phyloP scores from a whole-genome alignment of 768 basidiomycete genomes.

The Brasilioporus rufonigricans region DNA sequence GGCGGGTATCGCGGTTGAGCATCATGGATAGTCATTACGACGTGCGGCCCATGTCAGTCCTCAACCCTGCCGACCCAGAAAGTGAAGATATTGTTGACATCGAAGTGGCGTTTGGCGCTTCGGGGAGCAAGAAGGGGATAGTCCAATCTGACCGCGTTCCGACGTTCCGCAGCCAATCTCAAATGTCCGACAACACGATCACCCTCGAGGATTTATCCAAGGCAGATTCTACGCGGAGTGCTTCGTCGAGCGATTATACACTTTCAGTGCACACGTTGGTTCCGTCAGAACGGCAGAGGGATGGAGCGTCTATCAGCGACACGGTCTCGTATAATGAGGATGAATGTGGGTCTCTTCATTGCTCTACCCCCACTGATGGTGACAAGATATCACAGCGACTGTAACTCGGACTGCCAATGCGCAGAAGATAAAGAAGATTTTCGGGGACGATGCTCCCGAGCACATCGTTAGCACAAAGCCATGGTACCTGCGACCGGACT shows the following conservation, averaged over 20 bases:
- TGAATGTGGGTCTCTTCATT: slow-evolving; percentile 19
- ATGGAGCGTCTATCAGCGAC: slow-evolving; percentile 20
- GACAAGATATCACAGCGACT: slow-evolving; percentile 18
- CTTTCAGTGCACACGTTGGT: slow-evolving; percentile 26
- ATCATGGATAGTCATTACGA: slow-evolving; percentile 52
- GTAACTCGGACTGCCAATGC: slow-evolving; percentile 29
- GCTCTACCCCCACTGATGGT: neutral
- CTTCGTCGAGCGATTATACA: slow-evolving; percentile 24
- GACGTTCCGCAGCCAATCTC: slow-evolving; percentile 32
- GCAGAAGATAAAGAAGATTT: slow-evolving; percentile 63
- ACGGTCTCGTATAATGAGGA: slow-evolving; percentile 20
- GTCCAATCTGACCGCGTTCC: slow-evolving; percentile 23
- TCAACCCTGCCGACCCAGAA: slow-evolving; percentile 40
- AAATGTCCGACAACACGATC: slow-evolving; percentile 35
- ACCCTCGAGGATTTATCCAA: slow-evolving; percentile 29
- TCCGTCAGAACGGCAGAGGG: slow-evolving; percentile 20
- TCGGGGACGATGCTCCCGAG: slow-evolving; percentile 59
- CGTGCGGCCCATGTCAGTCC: slow-evolving; percentile 39
- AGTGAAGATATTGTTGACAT: slow-evolving; percentile 58
- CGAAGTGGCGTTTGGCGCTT: slow-evolving; percentile 46
- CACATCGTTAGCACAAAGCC: slow-evolving; percentile 53
- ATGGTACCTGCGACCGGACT: slow-evolving; percentile 85
- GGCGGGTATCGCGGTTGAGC: slow-evolving; percentile 72
- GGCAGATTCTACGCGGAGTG: slow-evolving; percentile 17
- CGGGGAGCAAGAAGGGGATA: slow-evolving; percentile 33